Percentiles rank a stretch among this genome's conserved stretches.
phyloP scores from a whole-genome alignment of 164 flowering plant species.

The Piper longum region DNA sequence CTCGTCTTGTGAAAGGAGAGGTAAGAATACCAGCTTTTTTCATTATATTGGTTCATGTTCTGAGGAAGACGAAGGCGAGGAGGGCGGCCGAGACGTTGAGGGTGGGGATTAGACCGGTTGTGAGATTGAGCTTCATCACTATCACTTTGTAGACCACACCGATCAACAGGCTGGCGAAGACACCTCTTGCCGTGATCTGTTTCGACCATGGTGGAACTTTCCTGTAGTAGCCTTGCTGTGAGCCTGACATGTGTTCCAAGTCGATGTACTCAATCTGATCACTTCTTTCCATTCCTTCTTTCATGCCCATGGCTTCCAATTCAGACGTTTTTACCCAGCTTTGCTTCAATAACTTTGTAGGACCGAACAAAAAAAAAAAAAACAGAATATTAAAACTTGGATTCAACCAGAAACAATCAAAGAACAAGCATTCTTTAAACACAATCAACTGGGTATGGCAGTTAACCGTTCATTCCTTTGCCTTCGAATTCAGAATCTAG shows the following conservation, averaged over 20 bases:
- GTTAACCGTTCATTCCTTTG: too few relatives aligned
- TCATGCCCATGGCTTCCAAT: slow-evolving; percentile 8
- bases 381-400: too few relatives aligned
- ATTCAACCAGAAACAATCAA: too few relatives aligned
- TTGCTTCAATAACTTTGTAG: too few relatives aligned
- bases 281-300: slow-evolving; percentile 13
- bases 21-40: slow-evolving; percentile 36
- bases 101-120: slow-evolving; percentile 70
- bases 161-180: slow-evolving; percentile 51
- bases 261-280: slow-evolving; percentile 12
- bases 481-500: too few relatives aligned
- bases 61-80: slow-evolving; percentile 60
- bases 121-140: slow-evolving; percentile 72
- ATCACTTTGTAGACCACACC: slow-evolving; percentile 64
- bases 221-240: slow-evolving; percentile 6
- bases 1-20: slow-evolving; percentile 51
- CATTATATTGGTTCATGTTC: slow-evolving; percentile 58
- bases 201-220: slow-evolving; percentile 53
- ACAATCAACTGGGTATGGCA: too few relatives aligned
- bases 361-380: too few relatives aligned
- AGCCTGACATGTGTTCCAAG: slow-evolving; percentile 11
- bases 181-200: slow-evolving; percentile 64
- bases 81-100: slow-evolving; percentile 90
- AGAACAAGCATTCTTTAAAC: too few relatives aligned
- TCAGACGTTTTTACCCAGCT: too few relatives aligned